These are phyloP conservation scores for Peniophora sp. DNA, from an alignment of 1,284 basidiomycete species.

Conservation along the genomic window DNA sequence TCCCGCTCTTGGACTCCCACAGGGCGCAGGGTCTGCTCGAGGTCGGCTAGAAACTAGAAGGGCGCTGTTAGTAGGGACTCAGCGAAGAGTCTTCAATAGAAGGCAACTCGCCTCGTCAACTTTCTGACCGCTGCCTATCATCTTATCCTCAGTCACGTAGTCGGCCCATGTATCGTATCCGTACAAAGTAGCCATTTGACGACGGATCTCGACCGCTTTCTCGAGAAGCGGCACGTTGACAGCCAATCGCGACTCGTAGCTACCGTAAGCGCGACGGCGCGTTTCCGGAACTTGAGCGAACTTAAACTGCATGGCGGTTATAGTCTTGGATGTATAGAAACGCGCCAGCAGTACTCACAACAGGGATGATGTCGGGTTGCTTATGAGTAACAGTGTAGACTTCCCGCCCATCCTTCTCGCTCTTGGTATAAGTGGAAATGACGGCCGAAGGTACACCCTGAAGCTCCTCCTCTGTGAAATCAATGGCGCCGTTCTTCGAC, in stretches of 20 bases:
- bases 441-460: constrained; percentile 74
- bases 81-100: background rate
- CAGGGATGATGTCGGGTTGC: constrained; percentile 70
- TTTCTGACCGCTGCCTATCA: constrained; percentile 65
- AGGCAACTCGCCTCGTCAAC: constrained; percentile 35
- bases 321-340: background rate
- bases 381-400: constrained; percentile 66
- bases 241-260: constrained; percentile 57
- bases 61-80: constrained; percentile 2
- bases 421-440: constrained; percentile 64
- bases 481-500: constrained; percentile 64
- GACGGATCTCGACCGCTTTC: constrained; percentile 60
- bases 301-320: constrained; percentile 49
- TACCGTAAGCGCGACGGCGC: constrained; percentile 55
- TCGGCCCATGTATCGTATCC: constrained; percentile 78
- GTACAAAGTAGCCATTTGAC: constrained; percentile 57
- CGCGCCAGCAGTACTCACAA: constrained; percentile 37
- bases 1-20: constrained; percentile 61
- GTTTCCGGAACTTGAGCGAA: constrained; percentile 65
- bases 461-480: constrained; percentile 65
- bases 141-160: constrained; percentile 75
- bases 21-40: constrained; percentile 66
- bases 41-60: constrained; percentile 58
- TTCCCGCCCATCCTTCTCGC: constrained; percentile 44
- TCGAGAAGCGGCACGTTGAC: constrained; percentile 65